Conservation (phyloP, 768 basidiomycete genomes). For the Leucogyrophana mollusca region DNA sequence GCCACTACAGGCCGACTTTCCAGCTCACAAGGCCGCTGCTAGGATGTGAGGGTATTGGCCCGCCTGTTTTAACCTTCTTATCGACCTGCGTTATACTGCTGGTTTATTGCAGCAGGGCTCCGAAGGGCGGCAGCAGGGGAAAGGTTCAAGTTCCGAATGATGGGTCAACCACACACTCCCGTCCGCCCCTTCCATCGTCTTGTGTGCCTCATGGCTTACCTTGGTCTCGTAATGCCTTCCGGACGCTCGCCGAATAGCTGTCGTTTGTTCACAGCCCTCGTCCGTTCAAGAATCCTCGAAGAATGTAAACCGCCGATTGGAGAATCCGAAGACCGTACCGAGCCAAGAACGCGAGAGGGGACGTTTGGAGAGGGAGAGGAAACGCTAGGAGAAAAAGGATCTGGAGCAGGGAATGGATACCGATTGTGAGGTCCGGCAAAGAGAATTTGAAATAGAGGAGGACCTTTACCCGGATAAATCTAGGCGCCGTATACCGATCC, state of each 20-base stretch:
- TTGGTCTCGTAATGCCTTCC: not conserved
- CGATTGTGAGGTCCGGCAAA: constrained; percentile 36
- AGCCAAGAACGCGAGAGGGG: constrained; percentile 79
- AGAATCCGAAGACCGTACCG: constrained; percentile 78
- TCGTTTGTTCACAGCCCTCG: constrained; percentile 69
- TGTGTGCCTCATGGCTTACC: no score
- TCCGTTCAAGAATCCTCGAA: constrained; percentile 80
- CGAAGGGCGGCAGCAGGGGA: constrained; percentile 24
- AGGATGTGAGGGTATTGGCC: no score
- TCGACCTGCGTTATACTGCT: no score
- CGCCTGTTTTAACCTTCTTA: no score
- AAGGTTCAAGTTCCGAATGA: constrained; percentile 7
- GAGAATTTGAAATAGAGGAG: constrained; percentile 48
- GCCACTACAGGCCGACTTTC: no score
- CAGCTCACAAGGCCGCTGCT: no score
- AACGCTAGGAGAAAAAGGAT: constrained; percentile 49
- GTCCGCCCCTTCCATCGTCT: constrained; percentile 9
- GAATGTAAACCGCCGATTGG: constrained; percentile 69
- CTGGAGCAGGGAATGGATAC: constrained; percentile 49
- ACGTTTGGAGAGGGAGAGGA: constrained; percentile 58
- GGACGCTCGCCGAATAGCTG: constrained; percentile 74
- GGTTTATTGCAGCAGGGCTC: constrained; percentile 23
- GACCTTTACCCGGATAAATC: not conserved
- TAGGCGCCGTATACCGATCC: constrained; percentile 87
- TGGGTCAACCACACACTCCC: constrained; percentile 15